Base-by-base conservation (phyloP, 1,139 yeast species). In the Hansenula sp. region DNA sequence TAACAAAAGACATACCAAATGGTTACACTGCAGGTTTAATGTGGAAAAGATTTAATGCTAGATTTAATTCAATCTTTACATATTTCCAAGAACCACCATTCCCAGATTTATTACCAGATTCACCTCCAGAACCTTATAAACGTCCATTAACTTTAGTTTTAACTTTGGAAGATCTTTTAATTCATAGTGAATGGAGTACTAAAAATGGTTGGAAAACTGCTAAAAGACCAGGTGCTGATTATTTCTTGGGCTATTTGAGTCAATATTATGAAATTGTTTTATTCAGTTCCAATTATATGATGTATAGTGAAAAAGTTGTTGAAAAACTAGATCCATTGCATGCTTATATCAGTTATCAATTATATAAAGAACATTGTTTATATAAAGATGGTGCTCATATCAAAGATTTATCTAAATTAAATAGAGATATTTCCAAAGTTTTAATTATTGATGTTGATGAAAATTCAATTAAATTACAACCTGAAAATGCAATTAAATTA, bases 141-240 rank as follows among this genome's bases (percentile, higher is more conserved):
- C 83, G 96, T 59, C 96, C 97, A 30, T 69, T 86, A 61, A 92
- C 99, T 3, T 71, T 92, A 52, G 97, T 92, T 6, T 66, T 92
- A 51, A 83, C 89, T 22, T 74, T 92, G 56, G 98, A 92, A 53
- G 98, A 92, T 59, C 71, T 92, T 47, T 75, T 92, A 61, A 79
- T 90, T 46, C 96, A 92, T 64, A 82, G 95, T 36, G 87, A 83
- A 46, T 92, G 98, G 98, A 79, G 86, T 45, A 80, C 89, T 52
- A 80, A 87, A 63, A 75, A 82, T 60, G 98, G 98, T 40, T 92
- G 99, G 99, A 82, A 95, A 69, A 92, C 97, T 18, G 97, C 96
- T 34, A 94, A 94, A 73, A 86, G 99, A 69, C 98, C 98, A 33
- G 99, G 98, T 45, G 80, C 88, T 47, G 98, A 94, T 66, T 94